phyloP scores from a whole-genome alignment of 768 basidiomycete species.

The Chalciporus sphaerocephalus region DNA sequence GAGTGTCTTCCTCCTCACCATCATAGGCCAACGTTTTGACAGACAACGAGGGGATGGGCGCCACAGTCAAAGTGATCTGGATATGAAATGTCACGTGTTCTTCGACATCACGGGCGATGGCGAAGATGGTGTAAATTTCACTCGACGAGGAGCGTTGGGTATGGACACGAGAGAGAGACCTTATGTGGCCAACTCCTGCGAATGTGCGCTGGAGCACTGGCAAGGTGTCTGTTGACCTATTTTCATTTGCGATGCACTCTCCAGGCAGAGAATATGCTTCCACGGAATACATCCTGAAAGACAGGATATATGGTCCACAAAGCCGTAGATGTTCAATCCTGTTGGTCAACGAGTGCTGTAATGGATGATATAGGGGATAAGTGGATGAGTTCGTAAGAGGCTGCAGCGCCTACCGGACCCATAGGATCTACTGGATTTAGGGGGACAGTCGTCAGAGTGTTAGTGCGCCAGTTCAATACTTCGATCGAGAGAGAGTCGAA shows the following conservation, averaged over 20 bases:
- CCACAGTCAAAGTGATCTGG: conserved; percentile 27
- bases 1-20: not conserved
- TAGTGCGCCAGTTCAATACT: conserved; percentile 35
- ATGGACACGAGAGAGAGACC: conserved; percentile 37
- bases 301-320: conserved; percentile 46
- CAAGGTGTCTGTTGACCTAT: not conserved
- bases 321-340: conserved; percentile 39
- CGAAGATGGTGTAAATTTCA: conserved; percentile 30
- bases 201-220: conserved; percentile 18
- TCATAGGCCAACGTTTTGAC: conserved; percentile 36
- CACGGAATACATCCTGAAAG: conserved; percentile 46
- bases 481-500: conserved; percentile 27
- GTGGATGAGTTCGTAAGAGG: not conserved
- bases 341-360: conserved; percentile 25
- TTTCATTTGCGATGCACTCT: conserved; percentile 2
- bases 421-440: conserved; percentile 20
- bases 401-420: conserved; percentile 26
- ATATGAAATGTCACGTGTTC: conserved; percentile 48
- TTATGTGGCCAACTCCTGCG: conserved; percentile 31
- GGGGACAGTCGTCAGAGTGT: conserved; percentile 13
- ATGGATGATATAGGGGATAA: not conserved
- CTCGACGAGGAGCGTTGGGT: conserved; percentile 30
- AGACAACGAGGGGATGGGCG: conserved; percentile 31
- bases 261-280: conserved; percentile 34
- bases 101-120: conserved; percentile 35